Evolutionary conservation across 176 grass and related monocot species (phyloP).

Genomic region (Leersia perrieri): DNA sequence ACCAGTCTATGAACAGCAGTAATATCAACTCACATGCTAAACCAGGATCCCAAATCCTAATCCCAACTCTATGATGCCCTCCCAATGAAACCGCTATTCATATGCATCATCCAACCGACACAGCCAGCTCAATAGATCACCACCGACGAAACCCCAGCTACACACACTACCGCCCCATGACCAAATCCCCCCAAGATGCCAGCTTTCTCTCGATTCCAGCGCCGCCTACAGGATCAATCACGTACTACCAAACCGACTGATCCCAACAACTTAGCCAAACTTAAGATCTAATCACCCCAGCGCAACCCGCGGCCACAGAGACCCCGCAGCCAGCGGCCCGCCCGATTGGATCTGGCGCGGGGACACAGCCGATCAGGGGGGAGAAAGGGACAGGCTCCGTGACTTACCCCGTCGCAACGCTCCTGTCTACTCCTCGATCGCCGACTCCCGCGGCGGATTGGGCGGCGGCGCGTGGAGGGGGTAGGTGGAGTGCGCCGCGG

Average conservation of each 20-base stretch:
- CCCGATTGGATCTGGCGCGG: constrained; percentile 21
- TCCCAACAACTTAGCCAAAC: background rate
- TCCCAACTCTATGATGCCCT: background rate
- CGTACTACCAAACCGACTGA: background rate
- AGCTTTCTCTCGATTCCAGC: background rate
- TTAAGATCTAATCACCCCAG: constrained; percentile 26
- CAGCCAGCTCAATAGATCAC: background rate
- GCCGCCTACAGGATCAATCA: constrained; percentile 2
- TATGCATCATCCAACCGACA: background rate
- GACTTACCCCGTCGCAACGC: constrained; percentile 17
- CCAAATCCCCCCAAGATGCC: background rate
- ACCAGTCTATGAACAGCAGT: background rate
- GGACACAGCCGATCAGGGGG: background rate
- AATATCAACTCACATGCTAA: background rate
- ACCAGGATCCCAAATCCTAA: background rate
- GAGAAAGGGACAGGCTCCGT: background rate
- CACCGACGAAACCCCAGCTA: background rate
- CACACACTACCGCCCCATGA: background rate
- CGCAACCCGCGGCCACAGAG: background rate
- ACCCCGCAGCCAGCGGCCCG: background rate
- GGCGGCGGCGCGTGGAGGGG: background rate
- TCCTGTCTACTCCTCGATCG: background rate
- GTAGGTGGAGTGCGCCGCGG: background rate
- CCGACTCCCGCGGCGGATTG: background rate
- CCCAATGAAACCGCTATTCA: background rate